A percentile compares a stretch with the other conserved stretches of the same genome.
Evolutionary conservation across 1,284 basidiomycete genomes (phyloP).

Genomic region (Naganishia albida): DNA sequence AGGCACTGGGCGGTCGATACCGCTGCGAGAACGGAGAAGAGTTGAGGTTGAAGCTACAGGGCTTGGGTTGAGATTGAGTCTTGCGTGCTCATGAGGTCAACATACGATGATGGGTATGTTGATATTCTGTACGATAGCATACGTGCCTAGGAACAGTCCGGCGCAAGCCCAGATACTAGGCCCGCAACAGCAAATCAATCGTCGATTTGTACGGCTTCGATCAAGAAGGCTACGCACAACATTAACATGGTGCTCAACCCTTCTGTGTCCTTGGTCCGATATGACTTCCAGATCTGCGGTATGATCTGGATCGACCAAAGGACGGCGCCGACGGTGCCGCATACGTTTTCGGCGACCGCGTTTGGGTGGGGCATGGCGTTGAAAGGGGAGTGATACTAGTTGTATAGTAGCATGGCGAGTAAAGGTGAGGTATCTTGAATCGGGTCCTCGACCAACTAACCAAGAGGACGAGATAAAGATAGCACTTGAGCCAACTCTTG

Average conservation of each 20-base stretch:
- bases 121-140: conserved; percentile 66
- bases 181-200: neutral
- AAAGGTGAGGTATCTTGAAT: too few species aligned
- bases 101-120: conserved; percentile 63
- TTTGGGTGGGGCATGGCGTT: conserved; percentile 33
- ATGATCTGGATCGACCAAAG: conserved; percentile 58
- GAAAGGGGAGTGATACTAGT: too few species aligned
- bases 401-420: too few species aligned
- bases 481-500: neutral
- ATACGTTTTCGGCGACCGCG: conserved; percentile 60
- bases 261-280: conserved; percentile 68
- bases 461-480: neutral
- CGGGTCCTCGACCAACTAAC: neutral
- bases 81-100: neutral
- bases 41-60: conserved; percentile 66
- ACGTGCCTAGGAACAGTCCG: conserved; percentile 67
- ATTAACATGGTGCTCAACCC: conserved; percentile 72
- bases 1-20: conserved; percentile 69
- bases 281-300: conserved; percentile 70
- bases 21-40: conserved; percentile 65
- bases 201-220: conserved; percentile 1
- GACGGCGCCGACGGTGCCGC: conserved; percentile 63
- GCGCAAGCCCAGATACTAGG: conserved; percentile 64
- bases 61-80: neutral
- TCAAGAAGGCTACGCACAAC: conserved; percentile 53